Base-by-base conservation (phyloP, 2,329 filamentous ascomycete species). In the Talaromyces funiculosus region DNA sequence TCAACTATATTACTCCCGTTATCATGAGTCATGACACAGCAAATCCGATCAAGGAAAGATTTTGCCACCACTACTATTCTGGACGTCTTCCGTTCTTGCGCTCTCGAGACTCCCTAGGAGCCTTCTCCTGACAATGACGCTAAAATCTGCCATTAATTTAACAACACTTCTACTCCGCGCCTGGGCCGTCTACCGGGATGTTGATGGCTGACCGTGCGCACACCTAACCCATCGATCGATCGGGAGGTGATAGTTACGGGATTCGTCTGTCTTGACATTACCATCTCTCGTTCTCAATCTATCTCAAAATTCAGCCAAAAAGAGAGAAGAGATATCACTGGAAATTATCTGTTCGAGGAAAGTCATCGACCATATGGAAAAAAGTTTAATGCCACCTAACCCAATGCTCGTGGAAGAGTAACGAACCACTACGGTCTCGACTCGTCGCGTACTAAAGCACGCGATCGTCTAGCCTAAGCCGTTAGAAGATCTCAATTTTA, bases 141-240 rank as follows among this genome's bases (percentile, higher is more conserved):
- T 16, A 9, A 31, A n/a, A 31, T 29, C 43, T 49, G 43, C 16
- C 24, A 51, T 20, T 20, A 51, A 33, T 35, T 20, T 51, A 51
- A 51, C 26, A 51, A 57, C 43, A 26, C 38, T 45, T 26, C 18
- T 14, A 35, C 38, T 57, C 40, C 51, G 29, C 54, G 26, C 45
- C 54, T 57, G 38, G 38, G 54, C 54, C 40, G 40, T 35, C 54
- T 45, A 16, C 40, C 20, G 22, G 9, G 10, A 12, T 29, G 26
- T 43, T 57, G 42, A 35, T 57, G 55, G 24, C 42, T 57, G 55
- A 22, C 55, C 55, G 55, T 57, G 55, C 55, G 49, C 53, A 18
- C 29, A 51, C 47, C 53, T 35, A 55, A 55, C 53, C 53, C 53
- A 42, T 51, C 55, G 55, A 57, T 57, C 55, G 55, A 57, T 57